A percentile compares a stretch with the other conserved stretches of the same genome.
phyloP scores from a whole-genome alignment of 768 basidiomycete species.

The Auriscalpium microsporum region DNA sequence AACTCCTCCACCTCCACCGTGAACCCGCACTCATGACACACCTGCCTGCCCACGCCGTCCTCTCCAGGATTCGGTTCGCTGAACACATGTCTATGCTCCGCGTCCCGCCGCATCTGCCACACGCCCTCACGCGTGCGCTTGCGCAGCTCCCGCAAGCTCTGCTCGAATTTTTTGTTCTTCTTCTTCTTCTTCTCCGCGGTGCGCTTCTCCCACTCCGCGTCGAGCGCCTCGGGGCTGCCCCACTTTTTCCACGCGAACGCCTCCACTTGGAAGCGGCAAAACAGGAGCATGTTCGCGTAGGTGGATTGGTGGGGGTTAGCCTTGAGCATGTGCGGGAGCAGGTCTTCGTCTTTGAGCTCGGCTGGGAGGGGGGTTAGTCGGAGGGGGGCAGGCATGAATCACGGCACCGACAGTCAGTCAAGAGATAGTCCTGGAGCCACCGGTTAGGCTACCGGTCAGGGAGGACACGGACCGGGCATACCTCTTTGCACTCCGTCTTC shows the following conservation, averaged over 20 bases:
- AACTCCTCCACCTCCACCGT: constrained; percentile 83
- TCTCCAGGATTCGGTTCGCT: constrained; percentile 45
- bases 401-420: constrained; percentile 70
- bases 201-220: constrained; percentile 77
- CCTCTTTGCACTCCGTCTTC: constrained; percentile 97
- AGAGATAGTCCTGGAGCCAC: constrained; percentile 69
- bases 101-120: constrained; percentile 81
- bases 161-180: constrained; percentile 92
- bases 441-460: background rate
- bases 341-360: constrained; percentile 85
- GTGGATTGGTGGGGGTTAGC: constrained; percentile 93
- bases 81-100: constrained; percentile 83
- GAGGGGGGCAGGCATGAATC: background rate
- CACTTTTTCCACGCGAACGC: constrained; percentile 98
- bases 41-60: constrained; percentile 55
- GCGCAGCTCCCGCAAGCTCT: constrained; percentile 76
- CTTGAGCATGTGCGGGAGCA: constrained; percentile 87
- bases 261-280: constrained; percentile 88
- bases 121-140: constrained; percentile 81
- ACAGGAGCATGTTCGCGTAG: constrained; percentile 99
- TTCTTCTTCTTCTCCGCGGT: constrained; percentile 78
- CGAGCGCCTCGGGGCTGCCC: constrained; percentile 88
- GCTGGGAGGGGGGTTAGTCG: constrained; percentile 36
- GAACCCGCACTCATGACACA: constrained; percentile 87
- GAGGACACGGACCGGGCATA: constrained; percentile 23